Evolutionary conservation across 352 stramenopile species (phyloP), one percentile per base, ranked within the genome.

Genomic region (Pythium sukuiense): DNA sequence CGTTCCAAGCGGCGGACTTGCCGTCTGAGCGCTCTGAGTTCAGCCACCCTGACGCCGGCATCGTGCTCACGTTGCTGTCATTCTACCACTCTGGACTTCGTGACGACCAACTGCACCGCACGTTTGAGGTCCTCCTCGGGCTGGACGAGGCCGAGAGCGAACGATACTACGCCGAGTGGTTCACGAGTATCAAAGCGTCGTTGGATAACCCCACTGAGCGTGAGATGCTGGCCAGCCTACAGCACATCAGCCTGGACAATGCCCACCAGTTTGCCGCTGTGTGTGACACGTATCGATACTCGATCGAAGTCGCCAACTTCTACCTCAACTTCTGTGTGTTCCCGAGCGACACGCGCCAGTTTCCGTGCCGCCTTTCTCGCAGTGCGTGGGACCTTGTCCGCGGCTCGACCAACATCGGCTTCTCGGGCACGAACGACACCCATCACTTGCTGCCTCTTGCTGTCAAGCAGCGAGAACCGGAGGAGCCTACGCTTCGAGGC

Each of bases 381-480:
- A 97, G 76, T 14, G 74, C 90, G 16, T 98, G 90, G 89, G 81
- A 97, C 70, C 60, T 97, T 30, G 87, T 83, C 13, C 63, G 81
- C 13, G 88, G 88, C 1, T 55, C 72, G 1, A 72, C 65, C 0
- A 81, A 80, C 24, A 76, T 96, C 20, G 90, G 90, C 2, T 97
- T 97, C 60, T 97, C 88, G 0, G 92, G 89, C 0, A 98, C 90
- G 14, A 97, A 97, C 63, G 90, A 97, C 63, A 97, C 91, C 29
- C 86, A 96, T 14, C 73, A 72, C 0, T 53, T 97, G 56, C 71
- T 97, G 2, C 90, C 89, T 3, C 24, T 88, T 0, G 81, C 89
- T 18, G 81, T 96, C 26, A 56, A 48, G 0, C 88, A 96, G 61
- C 70, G 58, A 12, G 83, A 92, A 53, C 83, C 87, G 3, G 39